Evolutionary conservation across 768 basidiomycete genomes (phyloP).

Genomic region (Daedalea quercina): DNA sequence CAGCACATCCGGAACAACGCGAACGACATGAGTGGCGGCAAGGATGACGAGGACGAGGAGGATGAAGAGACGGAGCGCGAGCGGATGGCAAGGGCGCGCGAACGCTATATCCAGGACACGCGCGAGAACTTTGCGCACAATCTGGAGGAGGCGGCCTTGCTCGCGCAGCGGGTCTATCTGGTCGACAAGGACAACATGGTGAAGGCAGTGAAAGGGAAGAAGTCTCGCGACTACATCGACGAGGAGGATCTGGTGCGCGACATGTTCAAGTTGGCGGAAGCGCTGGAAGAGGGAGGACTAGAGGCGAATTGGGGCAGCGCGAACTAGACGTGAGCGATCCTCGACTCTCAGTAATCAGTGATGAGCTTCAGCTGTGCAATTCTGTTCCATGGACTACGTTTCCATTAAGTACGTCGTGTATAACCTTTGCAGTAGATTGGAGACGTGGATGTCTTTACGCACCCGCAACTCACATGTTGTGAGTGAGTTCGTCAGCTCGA

Average conservation of each 20-base stretch:
- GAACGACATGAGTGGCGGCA: background rate
- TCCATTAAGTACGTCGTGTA: no score
- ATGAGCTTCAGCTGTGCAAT: no score
- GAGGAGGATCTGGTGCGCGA: background rate
- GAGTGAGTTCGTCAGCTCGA: no score
- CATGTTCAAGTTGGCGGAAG: background rate
- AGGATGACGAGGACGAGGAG: background rate
- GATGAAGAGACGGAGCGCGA: background rate
- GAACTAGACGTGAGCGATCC: no score
- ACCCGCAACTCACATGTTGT: no score
- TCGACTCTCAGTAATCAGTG: no score
- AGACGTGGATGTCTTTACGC: no score
- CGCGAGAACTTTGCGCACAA: background rate
- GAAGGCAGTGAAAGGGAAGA: background rate
- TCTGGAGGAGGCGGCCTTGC: background rate
- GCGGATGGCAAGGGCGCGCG: background rate
- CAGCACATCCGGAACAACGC: conserved; percentile 1
- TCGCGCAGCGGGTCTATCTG: background rate
- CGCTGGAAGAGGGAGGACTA: no score
- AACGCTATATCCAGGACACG: background rate
- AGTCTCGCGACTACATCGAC: background rate
- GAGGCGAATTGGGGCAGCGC: no score
- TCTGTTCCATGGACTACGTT: no score
- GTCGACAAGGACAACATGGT: background rate
- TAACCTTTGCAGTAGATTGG: no score